Evolutionary conservation across 2,329 filamentous ascomycete species (phyloP), one percentile per base, ranked within the genome.

Genomic region (Aspergillus ochraceoroseus): DNA sequence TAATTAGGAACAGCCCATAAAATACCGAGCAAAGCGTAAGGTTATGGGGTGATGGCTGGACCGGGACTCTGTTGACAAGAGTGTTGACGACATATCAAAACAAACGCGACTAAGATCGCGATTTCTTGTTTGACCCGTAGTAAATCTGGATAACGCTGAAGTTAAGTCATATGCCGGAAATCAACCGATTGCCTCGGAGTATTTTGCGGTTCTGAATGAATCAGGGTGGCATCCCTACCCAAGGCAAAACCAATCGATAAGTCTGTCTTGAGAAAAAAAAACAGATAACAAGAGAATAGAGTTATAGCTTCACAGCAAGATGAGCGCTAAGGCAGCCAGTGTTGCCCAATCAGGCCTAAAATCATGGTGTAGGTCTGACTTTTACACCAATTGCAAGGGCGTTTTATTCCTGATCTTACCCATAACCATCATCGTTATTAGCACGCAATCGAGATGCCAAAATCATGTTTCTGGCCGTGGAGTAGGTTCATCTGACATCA

Each of bases 281-380:
- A 41, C 27, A 18, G 27, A 41, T 40, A 47, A 34, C 31, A 38
- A 38, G 28, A 15, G 30, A 47, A 41, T 51, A 41, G 44, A 49
- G 50, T 53, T 49, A 12, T 43, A 38, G 33, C 25, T 34, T 38
- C 32, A 18, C 38, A 43, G 43, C 30, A 41, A 44, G 29, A 38
- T 38, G 38, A 47, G 42, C 45, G 40, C 43, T 52, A 46, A 32
- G 14, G 12, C 22, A 31, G 37, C 34, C 30, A 23, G 27, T 25
- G 25, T 39, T 29, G 28, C 22, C 50, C 48, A 51, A 53, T 53
- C 28, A 51, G n/a, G 26, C 14, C 13, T 7, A 19, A 9, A 32
- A 41, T 19, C 22, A 28, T 30, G 14, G 35, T 41, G 33, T 44
- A 38, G 29, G 31, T 33, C 34, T 39, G 38, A 27, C 31, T 17